Evolutionary conservation across 1,284 basidiomycete genomes (phyloP).

Genomic region (Xanthoconium separans): DNA sequence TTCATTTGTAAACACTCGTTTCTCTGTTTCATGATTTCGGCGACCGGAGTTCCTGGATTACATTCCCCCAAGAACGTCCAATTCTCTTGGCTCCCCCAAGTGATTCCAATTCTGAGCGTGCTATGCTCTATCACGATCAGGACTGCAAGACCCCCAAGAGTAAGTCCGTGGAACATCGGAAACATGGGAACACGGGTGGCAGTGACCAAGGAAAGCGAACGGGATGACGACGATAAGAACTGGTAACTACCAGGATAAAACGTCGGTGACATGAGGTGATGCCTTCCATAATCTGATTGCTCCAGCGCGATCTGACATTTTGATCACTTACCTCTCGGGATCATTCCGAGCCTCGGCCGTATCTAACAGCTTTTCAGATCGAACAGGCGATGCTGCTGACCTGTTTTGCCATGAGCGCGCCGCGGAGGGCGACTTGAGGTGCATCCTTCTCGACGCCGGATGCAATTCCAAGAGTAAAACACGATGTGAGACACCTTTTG

Average conservation of each 20-base stretch:
- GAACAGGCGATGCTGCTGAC: background rate
- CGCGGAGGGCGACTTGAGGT: background rate
- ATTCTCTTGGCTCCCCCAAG: background rate
- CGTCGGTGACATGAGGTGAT: background rate
- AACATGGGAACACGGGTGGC: slow-evolving; percentile 9
- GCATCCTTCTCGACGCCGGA: background rate
- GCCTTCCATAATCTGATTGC: background rate
- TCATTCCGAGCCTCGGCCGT: background rate
- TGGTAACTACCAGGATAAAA: slow-evolving; percentile 1
- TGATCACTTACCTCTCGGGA: background rate
- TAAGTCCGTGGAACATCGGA: no score
- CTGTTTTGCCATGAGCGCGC: background rate
- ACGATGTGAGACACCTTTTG: background rate
- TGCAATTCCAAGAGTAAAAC: background rate
- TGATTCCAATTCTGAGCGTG: background rate
- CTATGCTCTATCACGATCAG: background rate
- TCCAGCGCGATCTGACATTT: slow-evolving; percentile 8
- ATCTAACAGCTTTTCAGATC: background rate
- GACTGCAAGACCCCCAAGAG: background rate
- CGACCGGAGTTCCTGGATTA: background rate
- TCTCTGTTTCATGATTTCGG: background rate
- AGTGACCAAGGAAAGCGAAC: background rate
- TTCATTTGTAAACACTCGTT: background rate
- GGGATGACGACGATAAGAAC: background rate
- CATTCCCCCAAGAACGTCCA: background rate